Conservation (phyloP, 73 alveolate species). For the Tetrahymena borealis region DNA sequence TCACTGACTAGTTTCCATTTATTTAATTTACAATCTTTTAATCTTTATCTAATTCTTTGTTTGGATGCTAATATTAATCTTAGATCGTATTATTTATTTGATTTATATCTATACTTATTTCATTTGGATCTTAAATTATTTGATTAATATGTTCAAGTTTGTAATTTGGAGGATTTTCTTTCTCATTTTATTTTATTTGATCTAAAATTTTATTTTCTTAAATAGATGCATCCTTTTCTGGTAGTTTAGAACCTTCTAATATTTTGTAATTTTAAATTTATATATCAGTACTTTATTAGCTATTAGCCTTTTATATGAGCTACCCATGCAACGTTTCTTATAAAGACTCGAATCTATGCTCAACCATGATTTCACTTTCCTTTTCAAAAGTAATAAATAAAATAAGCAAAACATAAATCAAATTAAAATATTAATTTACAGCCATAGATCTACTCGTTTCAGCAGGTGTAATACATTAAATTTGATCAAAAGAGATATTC, state of each 20-base stretch:
- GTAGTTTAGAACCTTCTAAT: no score
- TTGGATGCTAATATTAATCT: neutral
- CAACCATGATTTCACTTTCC: neutral
- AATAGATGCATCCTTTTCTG: no score
- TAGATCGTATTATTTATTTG: neutral
- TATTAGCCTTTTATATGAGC: neutral
- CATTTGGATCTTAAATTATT: neutral
- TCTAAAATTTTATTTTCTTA: no score
- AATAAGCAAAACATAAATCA: neutral
- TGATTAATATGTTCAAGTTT: no score
- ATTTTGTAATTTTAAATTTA: no score
- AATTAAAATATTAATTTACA: neutral
- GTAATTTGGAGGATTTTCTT: no score
- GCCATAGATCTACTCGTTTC: neutral
- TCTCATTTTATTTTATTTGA: no score
- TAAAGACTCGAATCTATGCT: neutral
- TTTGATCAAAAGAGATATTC: no score
- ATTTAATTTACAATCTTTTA: neutral
- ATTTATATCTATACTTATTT: neutral
- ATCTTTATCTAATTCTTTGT: neutral
- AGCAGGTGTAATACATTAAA: no score
- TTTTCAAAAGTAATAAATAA: neutral
- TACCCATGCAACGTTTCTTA: neutral
- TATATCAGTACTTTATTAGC: no score
- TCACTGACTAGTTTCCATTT: neutral